Percentiles rank a stretch among this genome's conserved stretches.
phyloP scores from a whole-genome alignment of 495 filamentous ascomycete species.

The Penicillium macrosclerotiorum region DNA sequence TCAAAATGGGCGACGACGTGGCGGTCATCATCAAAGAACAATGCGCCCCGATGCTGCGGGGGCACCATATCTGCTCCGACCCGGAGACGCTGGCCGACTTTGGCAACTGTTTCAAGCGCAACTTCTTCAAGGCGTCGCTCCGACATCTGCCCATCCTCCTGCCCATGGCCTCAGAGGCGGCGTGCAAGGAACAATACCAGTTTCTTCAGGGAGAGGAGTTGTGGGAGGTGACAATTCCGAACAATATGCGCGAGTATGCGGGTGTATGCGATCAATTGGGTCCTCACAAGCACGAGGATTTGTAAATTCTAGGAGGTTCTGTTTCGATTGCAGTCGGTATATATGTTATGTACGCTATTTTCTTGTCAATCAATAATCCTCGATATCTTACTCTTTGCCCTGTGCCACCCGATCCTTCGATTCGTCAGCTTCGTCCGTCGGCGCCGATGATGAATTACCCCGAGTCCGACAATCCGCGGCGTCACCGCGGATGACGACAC shows the following conservation, averaged over 20 bases:
- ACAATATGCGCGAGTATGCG: constrained; percentile 45
- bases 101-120: constrained; percentile 44
- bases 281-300: constrained; percentile 23
- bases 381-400: too few relatives aligned
- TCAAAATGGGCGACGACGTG: constrained; percentile 42
- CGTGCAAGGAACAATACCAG: constrained; percentile 35
- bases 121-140: constrained; percentile 36
- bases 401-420: background rate
- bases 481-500: constrained; percentile 18
- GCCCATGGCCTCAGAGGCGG: constrained; percentile 40
- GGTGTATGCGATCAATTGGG: constrained; percentile 33
- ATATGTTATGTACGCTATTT: background rate
- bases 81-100: constrained; percentile 36
- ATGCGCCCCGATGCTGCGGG: constrained; percentile 33
- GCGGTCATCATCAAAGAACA: constrained; percentile 39
- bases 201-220: constrained; percentile 36
- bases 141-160: constrained; percentile 33
- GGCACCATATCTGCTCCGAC: constrained; percentile 40
- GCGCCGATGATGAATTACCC: background rate
- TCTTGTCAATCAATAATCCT: background rate
- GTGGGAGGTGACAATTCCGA: constrained; percentile 42
- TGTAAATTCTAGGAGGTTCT: constrained; percentile 4
- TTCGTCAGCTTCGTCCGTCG: background rate
- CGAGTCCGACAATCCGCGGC: constrained; percentile 5
- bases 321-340: background rate